Conservation (phyloP, 2,329 filamentous ascomycete species). For the Cercospora sp. region DNA sequence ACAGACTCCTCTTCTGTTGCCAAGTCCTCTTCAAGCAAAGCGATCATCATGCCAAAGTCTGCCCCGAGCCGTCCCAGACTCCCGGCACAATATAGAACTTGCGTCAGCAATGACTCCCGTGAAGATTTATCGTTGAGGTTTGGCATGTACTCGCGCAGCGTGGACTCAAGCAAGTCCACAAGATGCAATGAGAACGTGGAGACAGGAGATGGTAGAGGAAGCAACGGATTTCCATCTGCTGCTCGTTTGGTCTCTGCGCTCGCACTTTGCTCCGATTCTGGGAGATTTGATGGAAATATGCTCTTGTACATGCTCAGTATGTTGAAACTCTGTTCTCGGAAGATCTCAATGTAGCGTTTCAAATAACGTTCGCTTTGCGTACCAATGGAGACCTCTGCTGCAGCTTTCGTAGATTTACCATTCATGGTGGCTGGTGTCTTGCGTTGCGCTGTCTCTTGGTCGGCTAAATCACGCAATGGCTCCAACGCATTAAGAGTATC, state of each 20-base stretch:
- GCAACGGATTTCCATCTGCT: slow-evolving; percentile 39
- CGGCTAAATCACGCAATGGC: slow-evolving; percentile 82
- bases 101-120: slow-evolving; percentile 83
- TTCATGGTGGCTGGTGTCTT: slow-evolving; percentile 26
- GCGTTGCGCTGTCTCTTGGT: slow-evolving; percentile 69
- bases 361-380: slow-evolving; percentile 93
- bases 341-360: slow-evolving; percentile 95
- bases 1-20: slow-evolving; percentile 50
- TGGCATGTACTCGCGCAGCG: slow-evolving; percentile 73
- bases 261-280: slow-evolving; percentile 29
- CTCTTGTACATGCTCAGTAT: slow-evolving; percentile 93
- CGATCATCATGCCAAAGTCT: slow-evolving; percentile 88
- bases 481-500: slow-evolving; percentile 79
- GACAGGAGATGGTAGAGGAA: slow-evolving; percentile 70
- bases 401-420: slow-evolving; percentile 42
- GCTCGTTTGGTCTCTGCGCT: background rate
- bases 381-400: slow-evolving; percentile 55
- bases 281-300: slow-evolving; percentile 69
- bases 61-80: slow-evolving; percentile 86
- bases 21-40: slow-evolving; percentile 55
- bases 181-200: slow-evolving; percentile 83
- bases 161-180: slow-evolving; percentile 76
- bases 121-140: slow-evolving; percentile 77
- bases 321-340: slow-evolving; percentile 94
- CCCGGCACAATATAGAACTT: slow-evolving; percentile 89